Base-by-base conservation (phyloP, 371 early-diverging fungal genomes). In the Antonospora locustae region DNA sequence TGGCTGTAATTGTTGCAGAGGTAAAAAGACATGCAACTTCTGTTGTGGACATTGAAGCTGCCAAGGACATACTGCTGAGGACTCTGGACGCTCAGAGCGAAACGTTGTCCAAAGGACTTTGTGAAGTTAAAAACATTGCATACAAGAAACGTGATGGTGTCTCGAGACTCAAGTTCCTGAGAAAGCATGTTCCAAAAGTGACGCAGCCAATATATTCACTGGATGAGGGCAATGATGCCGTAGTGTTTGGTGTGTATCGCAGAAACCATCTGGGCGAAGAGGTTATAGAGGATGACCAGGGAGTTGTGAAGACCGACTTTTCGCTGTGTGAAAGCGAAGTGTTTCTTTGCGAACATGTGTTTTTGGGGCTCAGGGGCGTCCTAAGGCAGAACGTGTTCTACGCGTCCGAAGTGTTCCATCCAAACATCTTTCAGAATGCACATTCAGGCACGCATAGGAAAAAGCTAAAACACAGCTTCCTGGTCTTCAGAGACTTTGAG, bases 201-300 rank as follows among this genome's bases (percentile, higher is more conserved):
- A n/a, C 54, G 4, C 46, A 27, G n/a, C 24, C 32, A 12, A 58
- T 64, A 49, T 36, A 17, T 19, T 7, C 52, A 20, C 4, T 66
- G 16, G 17, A 25, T 7, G 24, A 50, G 1, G 34, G 29, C 0
- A 12, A 6, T 11, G 9, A 9, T 14, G 20, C 12, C 27, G 39
- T 17, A 0, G 53, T 66, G 12, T 62, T 57, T 52, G 66, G 66
- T 48, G 36, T 36, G n/a, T 51, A 52, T 27, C 61, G 56, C 47
- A 62, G 20, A 39, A 46, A 59, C 32, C 55, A 41, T 24, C 2
- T 39, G 3, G 53, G 51, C 23, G 39, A 52, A 14, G 17, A 46
- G 9, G 55, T 66, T 9, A 23, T 66, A 1, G 66, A 66, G 49
- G 66, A 66, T 47, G 51, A 50, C 19, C 25, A 58, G 5, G 54